Conservation (phyloP, 345 rosid genomes). For the Angophora floribunda region DNA sequence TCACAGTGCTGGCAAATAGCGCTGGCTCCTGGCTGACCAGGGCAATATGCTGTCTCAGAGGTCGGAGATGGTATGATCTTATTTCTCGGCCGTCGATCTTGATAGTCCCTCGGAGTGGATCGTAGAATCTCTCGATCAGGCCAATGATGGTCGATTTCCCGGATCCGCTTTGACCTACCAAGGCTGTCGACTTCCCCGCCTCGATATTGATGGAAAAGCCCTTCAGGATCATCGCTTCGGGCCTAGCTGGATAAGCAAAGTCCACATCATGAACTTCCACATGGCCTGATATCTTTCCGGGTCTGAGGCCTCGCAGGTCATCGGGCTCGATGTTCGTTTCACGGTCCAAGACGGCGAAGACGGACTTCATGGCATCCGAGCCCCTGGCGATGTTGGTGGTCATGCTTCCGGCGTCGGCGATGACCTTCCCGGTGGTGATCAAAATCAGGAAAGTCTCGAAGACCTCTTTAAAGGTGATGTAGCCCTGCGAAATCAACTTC, state of each 20-base stretch:
- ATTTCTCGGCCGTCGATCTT: not conserved
- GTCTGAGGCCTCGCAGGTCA: not conserved
- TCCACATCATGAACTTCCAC: not conserved
- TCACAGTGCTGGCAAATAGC: conserved; percentile 1
- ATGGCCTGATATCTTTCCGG: not conserved
- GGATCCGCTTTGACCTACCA: not conserved
- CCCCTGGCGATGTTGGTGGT: not conserved
- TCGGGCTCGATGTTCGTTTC: not conserved
- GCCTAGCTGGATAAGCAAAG: not conserved
- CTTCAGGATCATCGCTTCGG: not conserved
- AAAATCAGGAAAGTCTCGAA: not conserved
- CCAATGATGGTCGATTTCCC: conserved; percentile 6
- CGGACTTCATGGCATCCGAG: not conserved
- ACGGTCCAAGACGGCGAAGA: not conserved
- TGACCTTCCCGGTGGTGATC: not conserved
- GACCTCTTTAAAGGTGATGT: not conserved
- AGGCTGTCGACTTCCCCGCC: not conserved
- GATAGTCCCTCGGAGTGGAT: not conserved
- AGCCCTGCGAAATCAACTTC: not conserved
- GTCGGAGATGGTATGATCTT: not conserved
- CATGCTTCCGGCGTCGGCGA: not conserved
- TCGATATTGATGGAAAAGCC: not conserved
- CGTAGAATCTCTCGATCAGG: conserved; percentile 3
- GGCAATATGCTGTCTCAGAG: not conserved
- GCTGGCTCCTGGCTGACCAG: conserved; percentile 19